Evolutionary conservation across 768 basidiomycete species (phyloP).

Genomic region (Pleurotus sapidus): DNA sequence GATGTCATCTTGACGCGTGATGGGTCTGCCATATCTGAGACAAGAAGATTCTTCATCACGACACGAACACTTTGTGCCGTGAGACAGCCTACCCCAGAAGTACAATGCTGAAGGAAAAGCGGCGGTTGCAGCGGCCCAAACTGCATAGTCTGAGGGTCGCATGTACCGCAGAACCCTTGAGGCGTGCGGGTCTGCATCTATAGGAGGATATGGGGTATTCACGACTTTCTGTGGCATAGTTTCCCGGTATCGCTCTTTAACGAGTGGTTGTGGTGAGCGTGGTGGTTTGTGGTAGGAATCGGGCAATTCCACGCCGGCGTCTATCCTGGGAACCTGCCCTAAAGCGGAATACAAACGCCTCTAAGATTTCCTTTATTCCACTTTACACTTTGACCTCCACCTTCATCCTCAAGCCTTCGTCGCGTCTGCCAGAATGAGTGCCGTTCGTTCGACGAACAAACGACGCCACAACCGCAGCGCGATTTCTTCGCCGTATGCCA

Average conservation of each 20-base stretch:
- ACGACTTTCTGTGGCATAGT: constrained; percentile 50
- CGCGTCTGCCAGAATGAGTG: constrained; percentile 48
- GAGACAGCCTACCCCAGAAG: constrained; percentile 65
- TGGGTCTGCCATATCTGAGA: constrained; percentile 49
- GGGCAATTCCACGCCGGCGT: not conserved
- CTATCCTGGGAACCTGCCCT: constrained; percentile 27
- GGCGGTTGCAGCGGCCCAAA: constrained; percentile 78
- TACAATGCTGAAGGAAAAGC: constrained; percentile 81
- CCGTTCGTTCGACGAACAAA: constrained; percentile 41
- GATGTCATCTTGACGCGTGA: constrained; percentile 34
- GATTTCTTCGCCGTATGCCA: constrained; percentile 56
- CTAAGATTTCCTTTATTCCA: not conserved
- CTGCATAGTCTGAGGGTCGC: constrained; percentile 81
- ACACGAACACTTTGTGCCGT: constrained; percentile 5
- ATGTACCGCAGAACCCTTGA: constrained; percentile 86
- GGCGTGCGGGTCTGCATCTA: constrained; percentile 92
- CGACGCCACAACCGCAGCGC: constrained; percentile 32
- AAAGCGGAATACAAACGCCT: constrained; percentile 12
- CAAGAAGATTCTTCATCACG: constrained; percentile 8
- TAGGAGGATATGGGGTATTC: constrained; percentile 78
- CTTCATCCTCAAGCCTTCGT: constrained; percentile 6
- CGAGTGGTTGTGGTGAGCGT: too few relatives aligned
- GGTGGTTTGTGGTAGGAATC: constrained; percentile 9
- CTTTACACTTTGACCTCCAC: not conserved
- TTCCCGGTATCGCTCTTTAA: not conserved